phyloP scores from a whole-genome alignment of 2,329 filamentous ascomycete genomes.

The Fusarium dimerum region DNA sequence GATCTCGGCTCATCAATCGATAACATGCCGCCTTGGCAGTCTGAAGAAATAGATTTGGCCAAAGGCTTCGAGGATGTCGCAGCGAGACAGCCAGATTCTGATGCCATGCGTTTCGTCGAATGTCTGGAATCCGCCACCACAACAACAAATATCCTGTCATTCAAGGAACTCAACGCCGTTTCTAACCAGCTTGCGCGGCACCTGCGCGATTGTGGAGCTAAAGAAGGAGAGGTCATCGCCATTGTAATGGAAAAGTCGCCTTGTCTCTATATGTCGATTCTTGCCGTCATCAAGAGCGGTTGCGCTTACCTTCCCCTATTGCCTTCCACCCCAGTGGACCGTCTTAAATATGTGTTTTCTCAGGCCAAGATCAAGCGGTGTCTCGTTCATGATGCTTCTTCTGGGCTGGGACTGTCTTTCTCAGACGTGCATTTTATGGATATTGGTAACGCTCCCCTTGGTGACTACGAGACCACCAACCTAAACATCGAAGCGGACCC shows the following conservation, averaged over 20 bases:
- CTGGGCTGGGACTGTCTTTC: conserved; percentile 10
- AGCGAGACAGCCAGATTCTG: conserved; percentile 46
- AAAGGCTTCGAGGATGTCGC: conserved; percentile 57
- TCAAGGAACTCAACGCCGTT: conserved; percentile 60
- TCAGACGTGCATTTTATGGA: conserved; percentile 32
- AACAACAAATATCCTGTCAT: conserved; percentile 55
- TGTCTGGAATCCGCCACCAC: conserved; percentile 23
- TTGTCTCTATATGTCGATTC: conserved; percentile 70
- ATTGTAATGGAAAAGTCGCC: conserved; percentile 78
- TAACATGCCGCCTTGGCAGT: conserved; percentile 41
- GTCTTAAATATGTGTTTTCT: conserved; percentile 61
- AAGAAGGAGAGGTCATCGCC: conserved; percentile 62
- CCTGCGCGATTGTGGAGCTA: conserved; percentile 49
- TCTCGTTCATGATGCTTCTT: conserved; percentile 39
- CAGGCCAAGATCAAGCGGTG: conserved; percentile 56
- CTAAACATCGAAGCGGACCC: conserved; percentile 40
- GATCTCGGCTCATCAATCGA: conserved; percentile 49
- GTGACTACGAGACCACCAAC: conserved; percentile 37
- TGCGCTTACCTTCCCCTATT: conserved; percentile 80
- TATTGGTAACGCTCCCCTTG: conserved; percentile 32
- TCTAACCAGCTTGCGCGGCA: conserved; percentile 64
- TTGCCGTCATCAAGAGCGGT: conserved; percentile 74
- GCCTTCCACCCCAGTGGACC: conserved; percentile 65
- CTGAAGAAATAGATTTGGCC: conserved; percentile 46
- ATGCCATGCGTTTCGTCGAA: conserved; percentile 66